These are phyloP conservation scores for Kodamaea plutei DNA, from an alignment of 1,139 yeast species.

Conservation along the genomic window DNA sequence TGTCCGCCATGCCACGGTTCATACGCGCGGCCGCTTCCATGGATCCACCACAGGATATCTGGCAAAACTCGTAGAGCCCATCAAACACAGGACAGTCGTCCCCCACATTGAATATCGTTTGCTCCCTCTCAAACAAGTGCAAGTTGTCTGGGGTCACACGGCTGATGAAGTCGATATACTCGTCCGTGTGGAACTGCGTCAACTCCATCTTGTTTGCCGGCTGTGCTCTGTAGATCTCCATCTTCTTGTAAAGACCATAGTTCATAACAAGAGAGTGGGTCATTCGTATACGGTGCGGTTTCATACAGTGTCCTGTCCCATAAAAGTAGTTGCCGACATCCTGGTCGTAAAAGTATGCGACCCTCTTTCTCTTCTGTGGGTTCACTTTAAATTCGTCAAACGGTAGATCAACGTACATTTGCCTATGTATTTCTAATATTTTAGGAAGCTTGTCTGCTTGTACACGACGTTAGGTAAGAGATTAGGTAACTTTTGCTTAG, in stretches of 20 bases:
- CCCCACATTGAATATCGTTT: slow-evolving; percentile 90
- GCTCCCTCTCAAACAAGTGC: slow-evolving; percentile 87
- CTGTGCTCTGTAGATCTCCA: slow-evolving; percentile 95
- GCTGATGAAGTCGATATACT: slow-evolving; percentile 87
- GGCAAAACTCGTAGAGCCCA: slow-evolving; percentile 91
- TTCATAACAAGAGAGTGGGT: slow-evolving; percentile 96
- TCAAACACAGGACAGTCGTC: slow-evolving; percentile 97
- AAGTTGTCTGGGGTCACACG: slow-evolving; percentile 93
- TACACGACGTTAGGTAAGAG: too few relatives aligned
- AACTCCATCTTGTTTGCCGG: slow-evolving; percentile 97
- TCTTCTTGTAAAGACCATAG: slow-evolving; percentile 90
- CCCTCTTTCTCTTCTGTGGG: slow-evolving; percentile 36
- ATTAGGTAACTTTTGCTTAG: too few relatives aligned
- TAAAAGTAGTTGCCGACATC: slow-evolving; percentile 97
- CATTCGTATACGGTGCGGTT: slow-evolving; percentile 98
- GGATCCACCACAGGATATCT: slow-evolving; percentile 92
- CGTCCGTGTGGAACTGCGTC: slow-evolving; percentile 98
- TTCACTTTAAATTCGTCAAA: slow-evolving; percentile 44
- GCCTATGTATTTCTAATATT: too few relatives aligned
- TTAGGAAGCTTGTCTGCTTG: too few relatives aligned
- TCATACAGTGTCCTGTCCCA: slow-evolving; percentile 98
- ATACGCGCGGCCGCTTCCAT: slow-evolving; percentile 97
- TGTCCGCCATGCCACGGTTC: slow-evolving; percentile 88
- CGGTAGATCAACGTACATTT: slow-evolving; percentile 42
- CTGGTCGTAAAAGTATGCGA: slow-evolving; percentile 51